Evolutionary conservation across 495 filamentous ascomycete genomes (phyloP).

Genomic region (Trichoderma gamsii): DNA sequence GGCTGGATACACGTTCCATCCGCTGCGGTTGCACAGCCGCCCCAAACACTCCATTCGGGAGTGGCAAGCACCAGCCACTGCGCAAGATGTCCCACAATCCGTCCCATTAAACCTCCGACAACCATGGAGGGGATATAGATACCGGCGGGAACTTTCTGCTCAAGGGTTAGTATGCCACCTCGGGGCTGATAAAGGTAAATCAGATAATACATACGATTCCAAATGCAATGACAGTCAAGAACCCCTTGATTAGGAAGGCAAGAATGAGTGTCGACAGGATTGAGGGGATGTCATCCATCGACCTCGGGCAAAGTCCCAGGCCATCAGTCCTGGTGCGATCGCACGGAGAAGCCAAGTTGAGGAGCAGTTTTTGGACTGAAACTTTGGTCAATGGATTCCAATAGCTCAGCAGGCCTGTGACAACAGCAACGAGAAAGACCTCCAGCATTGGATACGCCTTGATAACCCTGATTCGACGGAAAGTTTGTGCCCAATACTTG

Average conservation of each 20-base stretch:
- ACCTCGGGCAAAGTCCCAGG: slow-evolving; percentile 68
- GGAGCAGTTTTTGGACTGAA: slow-evolving; percentile 82
- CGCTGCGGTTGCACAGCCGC: slow-evolving; percentile 59
- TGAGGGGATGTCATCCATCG: slow-evolving; percentile 64
- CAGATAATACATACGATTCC: slow-evolving; percentile 51
- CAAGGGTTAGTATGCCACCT: neutral
- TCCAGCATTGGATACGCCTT: slow-evolving; percentile 82
- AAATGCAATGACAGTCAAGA: slow-evolving; percentile 83
- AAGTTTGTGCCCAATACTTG: slow-evolving; percentile 77
- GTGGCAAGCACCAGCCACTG: slow-evolving; percentile 75
- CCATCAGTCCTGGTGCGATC: slow-evolving; percentile 46
- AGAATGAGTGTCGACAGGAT: slow-evolving; percentile 62
- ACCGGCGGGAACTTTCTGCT: slow-evolving; percentile 78
- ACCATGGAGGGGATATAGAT: slow-evolving; percentile 99
- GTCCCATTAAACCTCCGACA: slow-evolving; percentile 87
- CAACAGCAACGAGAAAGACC: slow-evolving; percentile 76
- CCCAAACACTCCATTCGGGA: slow-evolving; percentile 66
- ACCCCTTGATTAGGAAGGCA: slow-evolving; percentile 83
- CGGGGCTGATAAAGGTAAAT: neutral
- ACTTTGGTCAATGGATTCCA: slow-evolving; percentile 91
- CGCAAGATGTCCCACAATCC: slow-evolving; percentile 77
- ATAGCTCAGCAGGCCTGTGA: slow-evolving; percentile 80
- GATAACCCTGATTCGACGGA: slow-evolving; percentile 73
- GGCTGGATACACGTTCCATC: slow-evolving; percentile 85
- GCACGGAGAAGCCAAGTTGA: slow-evolving; percentile 86